These are phyloP conservation scores for Liriodendron chinense DNA, from an alignment of 164 flowering plant genomes.

Conservation along the genomic window DNA sequence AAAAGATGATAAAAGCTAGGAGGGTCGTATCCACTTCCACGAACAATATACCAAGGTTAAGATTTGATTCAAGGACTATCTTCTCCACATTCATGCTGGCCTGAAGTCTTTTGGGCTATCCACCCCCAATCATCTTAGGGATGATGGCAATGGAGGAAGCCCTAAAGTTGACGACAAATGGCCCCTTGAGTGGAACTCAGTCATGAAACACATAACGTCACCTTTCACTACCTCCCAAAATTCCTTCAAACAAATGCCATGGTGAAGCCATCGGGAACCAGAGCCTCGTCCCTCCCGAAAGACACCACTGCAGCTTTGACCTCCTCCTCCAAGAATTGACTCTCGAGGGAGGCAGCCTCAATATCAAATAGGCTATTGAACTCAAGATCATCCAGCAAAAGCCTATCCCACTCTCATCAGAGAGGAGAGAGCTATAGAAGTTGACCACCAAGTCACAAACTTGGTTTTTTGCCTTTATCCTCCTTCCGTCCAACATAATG, in stretches of 20 bases:
- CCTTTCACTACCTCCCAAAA: no score
- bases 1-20: no score
- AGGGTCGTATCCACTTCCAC: no score
- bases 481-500: no score
- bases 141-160: background rate
- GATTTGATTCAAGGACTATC: no score
- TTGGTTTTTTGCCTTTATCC: background rate
- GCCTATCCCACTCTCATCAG: no score
- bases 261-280: background rate
- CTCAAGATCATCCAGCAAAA: background rate
- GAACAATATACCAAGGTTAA: no score
- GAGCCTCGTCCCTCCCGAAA: background rate
- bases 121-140: background rate
- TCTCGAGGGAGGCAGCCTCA: background rate
- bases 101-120: background rate
- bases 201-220: no score
- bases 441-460: no score
- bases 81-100: no score
- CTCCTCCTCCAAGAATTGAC: background rate
- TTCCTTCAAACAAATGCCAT: conserved; percentile 1
- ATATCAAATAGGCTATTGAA: background rate
- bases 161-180: background rate
- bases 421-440: no score
- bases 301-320: background rate
- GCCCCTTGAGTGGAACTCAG: no score